Percentiles rank a stretch among this genome's conserved stretches.
phyloP scores from a whole-genome alignment of 2,329 filamentous ascomycete species.

The Metarhizium anisopliae region DNA sequence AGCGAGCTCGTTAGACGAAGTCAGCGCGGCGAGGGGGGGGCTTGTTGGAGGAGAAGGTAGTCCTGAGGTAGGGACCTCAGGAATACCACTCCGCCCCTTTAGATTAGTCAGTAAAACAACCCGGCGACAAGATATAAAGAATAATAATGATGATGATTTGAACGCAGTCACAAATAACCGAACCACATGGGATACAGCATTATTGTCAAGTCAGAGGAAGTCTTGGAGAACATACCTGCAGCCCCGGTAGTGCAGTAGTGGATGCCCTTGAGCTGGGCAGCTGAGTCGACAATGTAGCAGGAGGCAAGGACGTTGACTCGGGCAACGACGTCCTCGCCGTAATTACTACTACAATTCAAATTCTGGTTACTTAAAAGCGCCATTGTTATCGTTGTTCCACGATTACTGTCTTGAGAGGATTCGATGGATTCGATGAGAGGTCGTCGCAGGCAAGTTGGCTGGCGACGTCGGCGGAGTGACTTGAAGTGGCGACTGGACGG shows the following conservation, averaged over 20 bases:
- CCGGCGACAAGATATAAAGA: neutral
- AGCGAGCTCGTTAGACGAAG: conserved; percentile 58
- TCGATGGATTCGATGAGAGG: neutral
- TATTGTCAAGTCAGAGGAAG: neutral
- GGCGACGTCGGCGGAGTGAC: neutral
- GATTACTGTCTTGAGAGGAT: conserved; percentile 13
- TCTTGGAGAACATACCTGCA: conserved; percentile 47
- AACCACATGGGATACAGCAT: neutral
- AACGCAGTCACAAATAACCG: neutral
- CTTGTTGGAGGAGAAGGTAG: conserved; percentile 78
- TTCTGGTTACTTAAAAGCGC: conserved; percentile 63
- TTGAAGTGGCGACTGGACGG: neutral
- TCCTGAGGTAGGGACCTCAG: conserved; percentile 82
- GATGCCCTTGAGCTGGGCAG: conserved; percentile 67
- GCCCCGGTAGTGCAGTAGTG: conserved; percentile 94
- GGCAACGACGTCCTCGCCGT: conserved; percentile 56
- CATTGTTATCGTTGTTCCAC: conserved; percentile 33
- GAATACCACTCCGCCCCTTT: conserved; percentile 84
- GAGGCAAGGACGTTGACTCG: conserved; percentile 75
- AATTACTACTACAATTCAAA: conserved; percentile 67
- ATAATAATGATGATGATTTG: neutral
- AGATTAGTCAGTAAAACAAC: conserved; percentile 10
- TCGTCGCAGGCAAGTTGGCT: neutral
- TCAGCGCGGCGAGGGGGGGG: conserved; percentile 75
- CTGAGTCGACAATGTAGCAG: conserved; percentile 76